Evolutionary conservation across 257 asterid species (phyloP).

Genomic region (Lantana camara): DNA sequence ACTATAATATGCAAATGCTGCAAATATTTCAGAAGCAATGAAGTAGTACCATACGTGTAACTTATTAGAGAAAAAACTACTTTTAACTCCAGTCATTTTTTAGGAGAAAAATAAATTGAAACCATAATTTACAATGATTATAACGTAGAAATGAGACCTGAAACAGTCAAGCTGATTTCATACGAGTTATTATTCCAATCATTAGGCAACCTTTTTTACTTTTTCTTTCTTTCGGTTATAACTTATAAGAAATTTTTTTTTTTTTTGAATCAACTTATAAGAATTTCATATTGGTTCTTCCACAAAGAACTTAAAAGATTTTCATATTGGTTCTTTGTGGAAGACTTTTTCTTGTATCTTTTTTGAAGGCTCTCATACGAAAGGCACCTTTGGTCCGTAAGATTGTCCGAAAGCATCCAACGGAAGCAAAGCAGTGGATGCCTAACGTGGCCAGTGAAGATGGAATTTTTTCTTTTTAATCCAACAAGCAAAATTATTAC

Average conservation of each 20-base stretch:
- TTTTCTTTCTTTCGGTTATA: neutral
- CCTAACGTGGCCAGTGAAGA: slow-evolving; percentile 38
- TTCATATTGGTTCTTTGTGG: too few relatives aligned
- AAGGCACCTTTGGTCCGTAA: slow-evolving; percentile 19
- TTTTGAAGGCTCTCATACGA: slow-evolving; percentile 1
- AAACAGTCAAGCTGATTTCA: neutral
- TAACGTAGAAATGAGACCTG: neutral
- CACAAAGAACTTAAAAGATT: too few relatives aligned
- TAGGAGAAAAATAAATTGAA: too few relatives aligned
- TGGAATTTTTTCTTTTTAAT: slow-evolving; percentile 25
- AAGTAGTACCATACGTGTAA: too few relatives aligned
- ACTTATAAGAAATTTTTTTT: neutral
- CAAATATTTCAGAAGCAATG: too few relatives aligned
- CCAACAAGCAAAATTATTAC: slow-evolving; percentile 20
- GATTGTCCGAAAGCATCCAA: slow-evolving; percentile 32
- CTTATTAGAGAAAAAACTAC: neutral
- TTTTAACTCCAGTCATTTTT: neutral
- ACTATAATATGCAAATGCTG: too few relatives aligned
- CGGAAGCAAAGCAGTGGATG: slow-evolving; percentile 43
- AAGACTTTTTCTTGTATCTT: neutral
- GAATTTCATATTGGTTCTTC: too few relatives aligned
- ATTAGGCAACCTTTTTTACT: neutral
- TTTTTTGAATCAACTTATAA: too few relatives aligned
- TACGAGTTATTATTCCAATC: neutral
- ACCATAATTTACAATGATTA: neutral